Conservation (phyloP, 2,329 filamentous ascomycete genomes). For the Epichloe typhina region DNA sequence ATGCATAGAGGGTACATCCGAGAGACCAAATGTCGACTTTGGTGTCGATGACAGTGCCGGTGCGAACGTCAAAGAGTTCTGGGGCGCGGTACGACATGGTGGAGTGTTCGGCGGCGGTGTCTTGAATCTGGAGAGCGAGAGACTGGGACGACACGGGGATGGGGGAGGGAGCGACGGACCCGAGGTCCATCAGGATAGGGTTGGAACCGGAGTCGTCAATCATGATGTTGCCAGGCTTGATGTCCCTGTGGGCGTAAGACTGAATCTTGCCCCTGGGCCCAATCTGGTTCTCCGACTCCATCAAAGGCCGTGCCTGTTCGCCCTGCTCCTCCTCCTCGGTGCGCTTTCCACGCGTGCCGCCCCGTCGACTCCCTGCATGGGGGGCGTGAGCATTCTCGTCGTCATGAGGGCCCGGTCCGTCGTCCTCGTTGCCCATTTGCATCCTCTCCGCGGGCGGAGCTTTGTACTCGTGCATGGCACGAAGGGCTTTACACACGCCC, state of each 20-base stretch:
- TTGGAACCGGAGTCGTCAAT: conserved; percentile 80
- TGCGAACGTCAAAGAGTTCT: conserved; percentile 96
- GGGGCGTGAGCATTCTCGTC: conserved; percentile 9
- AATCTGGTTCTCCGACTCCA: conserved; percentile 61
- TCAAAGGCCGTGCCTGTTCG: conserved; percentile 68
- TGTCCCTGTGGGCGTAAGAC: conserved; percentile 89
- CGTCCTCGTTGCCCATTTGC: conserved; percentile 35
- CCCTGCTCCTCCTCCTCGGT: conserved; percentile 56
- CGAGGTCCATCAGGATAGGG: conserved; percentile 95
- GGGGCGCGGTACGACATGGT: conserved; percentile 98
- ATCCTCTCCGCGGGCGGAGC: conserved; percentile 32
- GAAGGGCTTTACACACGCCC: conserved; percentile 78
- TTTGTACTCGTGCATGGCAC: conserved; percentile 82
- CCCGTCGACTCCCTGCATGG: too few species aligned
- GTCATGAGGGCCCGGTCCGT: conserved; percentile 20
- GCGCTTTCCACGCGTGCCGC: conserved; percentile 22
- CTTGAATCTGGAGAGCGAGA: conserved; percentile 81
- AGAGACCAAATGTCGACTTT: conserved; percentile 98
- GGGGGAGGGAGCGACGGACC: conserved; percentile 71
- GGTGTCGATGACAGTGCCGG: conserved; percentile 79
- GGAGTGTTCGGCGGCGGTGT: conserved; percentile 87
- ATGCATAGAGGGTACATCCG: conserved; percentile 95
- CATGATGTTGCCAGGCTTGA: conserved; percentile 98
- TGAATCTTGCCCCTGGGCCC: conserved; percentile 49
- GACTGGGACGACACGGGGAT: conserved; percentile 83